A percentile compares a stretch with the other conserved stretches of the same genome.
These are phyloP conservation scores for Syzygium malaccense DNA, from an alignment of 441 rosid genomes.

Conservation along the genomic window DNA sequence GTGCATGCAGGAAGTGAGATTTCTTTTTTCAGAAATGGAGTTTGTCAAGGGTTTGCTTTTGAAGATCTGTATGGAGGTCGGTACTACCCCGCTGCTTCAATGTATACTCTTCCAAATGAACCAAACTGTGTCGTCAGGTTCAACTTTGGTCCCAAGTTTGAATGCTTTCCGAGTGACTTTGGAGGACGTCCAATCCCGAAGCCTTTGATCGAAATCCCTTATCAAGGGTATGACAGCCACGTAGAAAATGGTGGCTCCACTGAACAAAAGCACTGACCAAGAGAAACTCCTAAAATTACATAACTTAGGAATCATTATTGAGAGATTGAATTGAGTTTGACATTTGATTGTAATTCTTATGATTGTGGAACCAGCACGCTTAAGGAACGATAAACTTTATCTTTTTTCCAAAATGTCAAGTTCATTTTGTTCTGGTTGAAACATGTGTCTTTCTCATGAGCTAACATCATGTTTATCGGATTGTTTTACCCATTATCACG, in stretches of 20 bases:
- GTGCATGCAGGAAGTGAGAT: slow-evolving; percentile 82
- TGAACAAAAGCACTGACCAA: slow-evolving; percentile 55
- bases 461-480: not conserved
- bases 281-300: not conserved
- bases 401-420: not conserved
- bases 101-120: slow-evolving; percentile 94
- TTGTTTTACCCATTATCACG: not conserved
- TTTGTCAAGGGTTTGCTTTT: slow-evolving; percentile 89
- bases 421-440: not conserved
- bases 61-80: slow-evolving; percentile 77
- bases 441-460: not conserved
- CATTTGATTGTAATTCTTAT: slow-evolving; percentile 21
- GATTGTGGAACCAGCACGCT: not conserved
- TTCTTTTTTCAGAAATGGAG: slow-evolving; percentile 85
- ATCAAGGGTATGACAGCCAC: slow-evolving; percentile 57
- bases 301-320: slow-evolving; percentile 2
- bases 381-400: not conserved
- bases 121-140: slow-evolving; percentile 82
- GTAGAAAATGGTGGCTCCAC: slow-evolving; percentile 48
- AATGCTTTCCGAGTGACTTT: slow-evolving; percentile 60
- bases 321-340: slow-evolving; percentile 20
- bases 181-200: slow-evolving; percentile 65
- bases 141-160: slow-evolving; percentile 92
- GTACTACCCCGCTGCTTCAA: slow-evolving; percentile 96
- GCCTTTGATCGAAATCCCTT: slow-evolving; percentile 79